Percentiles rank a stretch among this genome's conserved stretches.
Evolutionary conservation across 148 eudicot genomes (phyloP).

Genomic region (Cornus controversa): DNA sequence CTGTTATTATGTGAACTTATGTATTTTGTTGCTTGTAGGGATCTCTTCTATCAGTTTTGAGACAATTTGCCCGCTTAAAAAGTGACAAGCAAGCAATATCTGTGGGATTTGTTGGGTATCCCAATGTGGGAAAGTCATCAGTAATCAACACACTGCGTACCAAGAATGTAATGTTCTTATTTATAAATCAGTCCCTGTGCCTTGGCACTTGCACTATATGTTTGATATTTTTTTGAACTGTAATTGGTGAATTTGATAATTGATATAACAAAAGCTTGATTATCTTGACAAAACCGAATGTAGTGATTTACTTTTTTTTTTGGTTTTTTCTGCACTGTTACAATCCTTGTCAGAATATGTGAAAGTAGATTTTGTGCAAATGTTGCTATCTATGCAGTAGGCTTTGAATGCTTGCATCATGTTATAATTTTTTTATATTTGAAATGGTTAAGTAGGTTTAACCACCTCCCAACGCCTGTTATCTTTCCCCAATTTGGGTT

Average conservation of each 20-base stretch:
- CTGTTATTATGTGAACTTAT: background rate
- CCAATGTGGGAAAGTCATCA: conserved; percentile 95
- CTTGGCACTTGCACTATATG: background rate
- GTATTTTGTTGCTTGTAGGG: conserved; percentile 42
- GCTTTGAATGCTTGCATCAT: too few relatives aligned
- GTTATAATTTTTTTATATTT: too few relatives aligned
- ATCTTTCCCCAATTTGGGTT: too few relatives aligned
- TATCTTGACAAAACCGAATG: background rate
- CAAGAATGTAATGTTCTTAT: conserved; percentile 56
- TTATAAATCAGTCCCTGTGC: background rate
- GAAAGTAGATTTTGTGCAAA: background rate
- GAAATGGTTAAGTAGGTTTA: too few relatives aligned
- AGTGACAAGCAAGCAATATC: conserved; percentile 89
- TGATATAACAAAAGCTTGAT: background rate
- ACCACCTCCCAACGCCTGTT: too few relatives aligned
- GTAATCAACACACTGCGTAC: conserved; percentile 87
- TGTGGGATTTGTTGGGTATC: conserved; percentile 95
- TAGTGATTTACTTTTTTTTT: background rate
- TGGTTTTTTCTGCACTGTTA: background rate
- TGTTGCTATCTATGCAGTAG: background rate
- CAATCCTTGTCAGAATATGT: background rate
- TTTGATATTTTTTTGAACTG: background rate
- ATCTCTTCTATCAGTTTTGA: conserved; percentile 81
- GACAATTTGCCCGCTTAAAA: conserved; percentile 84
- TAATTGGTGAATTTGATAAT: background rate